Base-by-base conservation (phyloP, 2,329 filamentous ascomycete species). In the Talaromyces sp. region DNA sequence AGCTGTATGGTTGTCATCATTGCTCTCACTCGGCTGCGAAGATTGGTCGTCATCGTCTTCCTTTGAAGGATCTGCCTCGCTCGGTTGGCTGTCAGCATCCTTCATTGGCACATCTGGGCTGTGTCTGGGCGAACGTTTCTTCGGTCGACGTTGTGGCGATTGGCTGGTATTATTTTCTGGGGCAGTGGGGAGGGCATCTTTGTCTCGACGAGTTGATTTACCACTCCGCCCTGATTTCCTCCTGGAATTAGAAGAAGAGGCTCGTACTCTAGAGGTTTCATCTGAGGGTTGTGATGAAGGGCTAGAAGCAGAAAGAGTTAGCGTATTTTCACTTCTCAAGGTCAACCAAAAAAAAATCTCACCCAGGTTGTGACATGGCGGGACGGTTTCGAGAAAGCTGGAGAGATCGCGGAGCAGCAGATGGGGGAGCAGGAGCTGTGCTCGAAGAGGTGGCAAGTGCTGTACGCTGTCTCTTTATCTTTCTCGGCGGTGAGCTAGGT, bases 171-270 rank as follows among this genome's bases (percentile, higher is more conserved):
- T 68, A 29, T 73, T 72, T 61, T 74, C 74, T 66, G 80, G 76
- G 77, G 70, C 29, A 38, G 62, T 19, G 3, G 64, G 60, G 4
- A 66, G 58, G 22, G 34, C 8, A 13, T 66, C 64, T 40, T 66
- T 66, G 43, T 31, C 53, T 53, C 84, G 83, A 80, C 86, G 83
- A 69, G 78, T 77, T 63, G 80, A 78, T 79, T 90, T 92, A 80
- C 91, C 93, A 74, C 83, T 86, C 68, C 89, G 86, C 74, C 85
- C 88, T 40, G 90, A 88, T 77, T 92, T 93, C 72, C 91, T 86
- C 75, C 88, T 91, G 1, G 89, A 88, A 25, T 88, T 84, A 27
- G 87, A 84, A 64, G 89, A 86, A 40, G 87, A 81, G 38, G 82
- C 76, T 67, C 79, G 72, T 67, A 77, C 81, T 76, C 81, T 83